These are phyloP conservation scores for Chamaenerion angustifolium DNA, from an alignment of 345 rosid species.

Conservation along the genomic window DNA sequence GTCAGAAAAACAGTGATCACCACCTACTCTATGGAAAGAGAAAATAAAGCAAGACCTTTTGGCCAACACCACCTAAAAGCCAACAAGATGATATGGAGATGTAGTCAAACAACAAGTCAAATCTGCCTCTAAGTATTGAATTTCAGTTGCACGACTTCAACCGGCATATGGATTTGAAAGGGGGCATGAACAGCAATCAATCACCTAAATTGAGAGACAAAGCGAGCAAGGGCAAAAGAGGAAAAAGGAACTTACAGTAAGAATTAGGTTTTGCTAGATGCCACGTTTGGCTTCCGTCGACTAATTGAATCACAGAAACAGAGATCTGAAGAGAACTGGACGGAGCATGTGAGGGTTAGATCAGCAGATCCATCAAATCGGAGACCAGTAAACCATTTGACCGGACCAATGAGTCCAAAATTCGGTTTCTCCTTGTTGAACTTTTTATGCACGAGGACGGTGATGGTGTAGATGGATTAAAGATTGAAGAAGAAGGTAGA, in stretches of 20 bases:
- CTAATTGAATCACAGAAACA: constrained; percentile 10
- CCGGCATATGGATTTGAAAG: neutral
- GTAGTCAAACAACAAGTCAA: neutral
- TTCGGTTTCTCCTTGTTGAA: neutral
- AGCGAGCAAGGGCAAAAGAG: neutral
- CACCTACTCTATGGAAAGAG: too few relatives aligned
- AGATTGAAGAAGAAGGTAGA: constrained; percentile 1
- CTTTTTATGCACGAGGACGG: too few relatives aligned
- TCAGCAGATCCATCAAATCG: constrained; percentile 42
- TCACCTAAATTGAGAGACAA: neutral
- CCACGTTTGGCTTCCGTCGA: neutral
- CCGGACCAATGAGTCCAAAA: neutral
- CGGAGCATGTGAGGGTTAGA: constrained; percentile 27
- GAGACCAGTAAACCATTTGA: neutral
- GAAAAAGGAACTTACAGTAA: constrained; percentile 18
- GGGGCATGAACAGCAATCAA: constrained; percentile 5
- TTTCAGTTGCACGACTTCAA: too few relatives aligned
- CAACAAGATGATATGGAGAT: constrained; percentile 1
- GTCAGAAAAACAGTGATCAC: too few relatives aligned
- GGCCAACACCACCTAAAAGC: constrained; percentile 6
- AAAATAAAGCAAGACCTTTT: too few relatives aligned
- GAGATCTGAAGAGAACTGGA: constrained; percentile 42
- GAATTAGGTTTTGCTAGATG: constrained; percentile 8
- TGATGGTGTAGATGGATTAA: too few relatives aligned
- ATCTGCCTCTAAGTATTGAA: neutral